Base-by-base conservation (phyloP, 257 asterid species). In the Voacanga thouarsii region DNA sequence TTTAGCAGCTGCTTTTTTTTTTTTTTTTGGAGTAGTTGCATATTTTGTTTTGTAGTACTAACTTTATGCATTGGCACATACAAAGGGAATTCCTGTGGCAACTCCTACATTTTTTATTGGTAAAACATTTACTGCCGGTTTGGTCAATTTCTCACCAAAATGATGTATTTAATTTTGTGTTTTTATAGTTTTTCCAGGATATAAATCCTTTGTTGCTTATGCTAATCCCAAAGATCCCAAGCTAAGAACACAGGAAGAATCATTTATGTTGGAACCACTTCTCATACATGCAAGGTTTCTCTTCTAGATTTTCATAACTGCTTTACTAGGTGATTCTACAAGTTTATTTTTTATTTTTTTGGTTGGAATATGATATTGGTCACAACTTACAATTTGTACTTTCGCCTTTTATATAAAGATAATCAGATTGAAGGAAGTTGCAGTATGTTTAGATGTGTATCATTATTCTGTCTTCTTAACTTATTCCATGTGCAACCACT, bases 201-300 rank as follows among this genome's bases (percentile, higher is more conserved):
- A 39, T 44, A 57, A 21, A 41, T 80, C 63, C 65, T 78, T 77
- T 37, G 67, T 75, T 82, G 71, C 77, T 80, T 76, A 66, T 85
- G 84, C 97, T 92, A 98, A 96, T 83, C 90, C 96, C 44, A 82
- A 87, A 86, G 91, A 90, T 85, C 79, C 92, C 79, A 86, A 85
- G 90, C 84, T 93, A 76, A 89, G 99, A 86, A 83, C 80, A n/a
- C 91, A 87, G 24, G 98, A 96, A 85, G 89, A 81, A 78, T 90
- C 98, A 6, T 96, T 96, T 83, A 84, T 96, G 91, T 86, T 96
- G 89, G 99, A 98, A 55, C 85, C 94, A 70, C 91, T 96, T 83
- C 99, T 96, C 55, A 76, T 96, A 59, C 89, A 87, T 77, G 90
- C 98, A 74, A 96, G 98, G 99, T 95, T 83, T 33, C 28, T n/a